Evolutionary conservation across 345 rosid species (phyloP).

Genomic region (Citrus sinensis): DNA sequence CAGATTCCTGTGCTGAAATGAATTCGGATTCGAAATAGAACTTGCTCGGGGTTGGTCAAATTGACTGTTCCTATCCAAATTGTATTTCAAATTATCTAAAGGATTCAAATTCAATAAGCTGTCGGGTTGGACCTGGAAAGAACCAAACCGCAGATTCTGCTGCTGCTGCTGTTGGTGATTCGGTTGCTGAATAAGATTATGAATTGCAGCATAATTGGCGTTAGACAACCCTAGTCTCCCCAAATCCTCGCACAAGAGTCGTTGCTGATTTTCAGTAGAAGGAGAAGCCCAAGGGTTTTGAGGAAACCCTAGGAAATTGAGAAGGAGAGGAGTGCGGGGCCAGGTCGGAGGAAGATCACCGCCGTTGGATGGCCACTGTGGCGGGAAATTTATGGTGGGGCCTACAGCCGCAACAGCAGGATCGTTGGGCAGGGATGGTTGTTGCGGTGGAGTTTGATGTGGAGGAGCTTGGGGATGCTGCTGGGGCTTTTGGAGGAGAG

Average conservation of each 20-base stretch:
- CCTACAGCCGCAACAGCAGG: conserved; percentile 91
- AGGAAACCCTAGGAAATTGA: conserved; percentile 49
- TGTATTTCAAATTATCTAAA: conserved; percentile 25
- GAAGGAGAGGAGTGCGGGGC: conserved; percentile 27
- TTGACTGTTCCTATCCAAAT: conserved; percentile 33
- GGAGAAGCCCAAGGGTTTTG: conserved; percentile 35
- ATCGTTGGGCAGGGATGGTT: conserved; percentile 38
- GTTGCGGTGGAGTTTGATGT: conserved; percentile 22
- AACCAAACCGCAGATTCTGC: conserved; percentile 57
- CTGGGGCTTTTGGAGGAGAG: conserved; percentile 65
- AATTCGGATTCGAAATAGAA: conserved; percentile 23
- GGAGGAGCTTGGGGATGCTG: conserved; percentile 19
- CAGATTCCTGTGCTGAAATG: conserved; percentile 26
- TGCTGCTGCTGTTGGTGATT: conserved; percentile 27
- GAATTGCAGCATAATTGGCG: conserved; percentile 25
- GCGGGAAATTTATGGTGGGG: conserved; percentile 39
- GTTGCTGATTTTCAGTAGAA: conserved; percentile 23
- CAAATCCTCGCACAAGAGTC: conserved; percentile 35
- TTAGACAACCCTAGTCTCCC: conserved; percentile 44
- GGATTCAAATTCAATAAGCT: conserved; percentile 29
- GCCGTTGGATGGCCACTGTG: conserved; percentile 42
- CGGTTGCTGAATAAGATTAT: conserved; percentile 31
- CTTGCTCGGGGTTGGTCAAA: conserved; percentile 25
- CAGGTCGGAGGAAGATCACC: conserved; percentile 30
- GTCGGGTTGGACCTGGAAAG: conserved; percentile 40